Conservation (phyloP, 352 stramenopile species). For the Phytophthora vignae region DNA sequence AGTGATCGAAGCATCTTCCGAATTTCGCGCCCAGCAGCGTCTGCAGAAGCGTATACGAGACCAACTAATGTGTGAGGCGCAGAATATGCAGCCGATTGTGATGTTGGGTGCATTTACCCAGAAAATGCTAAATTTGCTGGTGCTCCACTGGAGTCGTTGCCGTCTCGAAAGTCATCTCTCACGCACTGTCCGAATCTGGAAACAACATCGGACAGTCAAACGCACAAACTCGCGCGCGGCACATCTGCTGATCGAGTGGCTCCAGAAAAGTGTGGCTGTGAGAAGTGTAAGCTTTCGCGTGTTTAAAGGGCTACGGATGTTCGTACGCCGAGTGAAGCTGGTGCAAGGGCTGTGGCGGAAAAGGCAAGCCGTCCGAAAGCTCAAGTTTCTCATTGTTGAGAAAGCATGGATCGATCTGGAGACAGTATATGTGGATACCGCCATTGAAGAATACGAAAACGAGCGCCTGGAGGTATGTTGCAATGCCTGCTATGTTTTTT, state of each 20-base stretch:
- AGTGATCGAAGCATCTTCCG: constrained; percentile 55
- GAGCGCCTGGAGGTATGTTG: constrained; percentile 44
- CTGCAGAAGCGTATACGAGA: constrained; percentile 46
- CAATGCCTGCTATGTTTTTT: not conserved
- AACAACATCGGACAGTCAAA: constrained; percentile 45
- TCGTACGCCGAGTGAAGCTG: constrained; percentile 57
- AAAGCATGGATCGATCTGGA: constrained; percentile 64
- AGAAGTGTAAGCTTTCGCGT: constrained; percentile 63
- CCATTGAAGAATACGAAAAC: constrained; percentile 51
- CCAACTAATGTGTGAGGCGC: constrained; percentile 41
- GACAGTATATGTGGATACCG: constrained; percentile 55
- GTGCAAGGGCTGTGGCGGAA: constrained; percentile 61
- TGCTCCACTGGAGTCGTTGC: constrained; percentile 46
- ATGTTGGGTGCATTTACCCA: constrained; percentile 60
- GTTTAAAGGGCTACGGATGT: constrained; percentile 62
- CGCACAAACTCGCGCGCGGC: constrained; percentile 42
- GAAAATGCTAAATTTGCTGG: constrained; percentile 44
- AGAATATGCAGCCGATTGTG: constrained; percentile 55
- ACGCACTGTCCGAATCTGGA: constrained; percentile 56
- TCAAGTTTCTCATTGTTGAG: constrained; percentile 50
- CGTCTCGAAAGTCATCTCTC: constrained; percentile 49
- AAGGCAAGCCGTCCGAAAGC: constrained; percentile 48
- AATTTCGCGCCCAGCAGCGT: constrained; percentile 55
- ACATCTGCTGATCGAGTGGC: constrained; percentile 62
- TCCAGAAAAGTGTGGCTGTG: constrained; percentile 69